Evolutionary conservation across 352 stramenopile genomes (phyloP).

Genomic region (Phytophthora colocasiae): DNA sequence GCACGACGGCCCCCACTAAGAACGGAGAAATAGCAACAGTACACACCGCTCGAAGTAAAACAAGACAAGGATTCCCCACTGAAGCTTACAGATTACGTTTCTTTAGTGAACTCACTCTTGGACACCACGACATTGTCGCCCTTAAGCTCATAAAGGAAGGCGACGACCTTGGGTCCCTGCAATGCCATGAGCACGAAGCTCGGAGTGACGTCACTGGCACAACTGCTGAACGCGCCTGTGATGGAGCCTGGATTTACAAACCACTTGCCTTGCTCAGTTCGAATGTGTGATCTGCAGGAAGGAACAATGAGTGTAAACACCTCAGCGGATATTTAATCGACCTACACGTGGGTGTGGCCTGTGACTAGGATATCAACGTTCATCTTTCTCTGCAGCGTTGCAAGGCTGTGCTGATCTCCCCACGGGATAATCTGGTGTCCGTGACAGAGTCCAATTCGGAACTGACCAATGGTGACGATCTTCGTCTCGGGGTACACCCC

Average conservation of each 20-base stretch:
- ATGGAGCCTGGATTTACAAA: constrained; percentile 98
- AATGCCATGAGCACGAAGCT: constrained; percentile 99
- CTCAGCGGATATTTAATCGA: not conserved
- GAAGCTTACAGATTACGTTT: constrained; percentile 43
- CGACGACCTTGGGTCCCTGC: constrained; percentile 96
- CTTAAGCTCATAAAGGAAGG: constrained; percentile 97
- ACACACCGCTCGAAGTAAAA: constrained; percentile 9
- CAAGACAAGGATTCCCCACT: constrained; percentile 17
- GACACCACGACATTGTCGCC: constrained; percentile 86
- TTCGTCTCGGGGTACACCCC: constrained; percentile 94
- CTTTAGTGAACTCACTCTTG: constrained; percentile 90
- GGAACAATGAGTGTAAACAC: not conserved
- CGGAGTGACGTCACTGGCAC: constrained; percentile 81
- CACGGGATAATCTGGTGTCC: constrained; percentile 96
- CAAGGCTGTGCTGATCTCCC: constrained; percentile 89
- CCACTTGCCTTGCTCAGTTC: constrained; percentile 94
- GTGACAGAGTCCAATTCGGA: constrained; percentile 97
- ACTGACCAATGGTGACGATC: constrained; percentile 96
- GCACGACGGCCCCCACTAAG: constrained; percentile 22
- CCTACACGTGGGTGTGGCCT: constrained; percentile 94
- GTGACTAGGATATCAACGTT: constrained; percentile 98
- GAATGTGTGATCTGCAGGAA: constrained; percentile 83
- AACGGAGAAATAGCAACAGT: constrained; percentile 36
- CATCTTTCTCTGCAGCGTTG: constrained; percentile 93
- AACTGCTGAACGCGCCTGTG: constrained; percentile 94